Evolutionary conservation across 345 rosid genomes (phyloP).

Genomic region (Turnera subulata): DNA sequence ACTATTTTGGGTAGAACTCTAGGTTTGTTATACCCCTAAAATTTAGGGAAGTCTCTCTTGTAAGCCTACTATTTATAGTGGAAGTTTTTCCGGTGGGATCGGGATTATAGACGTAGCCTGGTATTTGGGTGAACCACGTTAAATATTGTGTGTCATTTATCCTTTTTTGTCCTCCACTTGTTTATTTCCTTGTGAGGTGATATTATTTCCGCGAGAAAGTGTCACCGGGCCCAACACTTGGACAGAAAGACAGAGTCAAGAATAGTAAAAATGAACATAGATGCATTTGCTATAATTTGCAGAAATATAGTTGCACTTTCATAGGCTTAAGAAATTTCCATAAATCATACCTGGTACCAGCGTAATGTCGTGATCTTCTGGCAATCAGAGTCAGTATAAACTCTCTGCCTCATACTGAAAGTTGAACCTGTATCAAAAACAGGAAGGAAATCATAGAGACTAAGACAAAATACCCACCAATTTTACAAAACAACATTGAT

Average conservation of each 20-base stretch:
- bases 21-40: no score
- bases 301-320: neutral
- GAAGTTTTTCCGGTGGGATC: no score
- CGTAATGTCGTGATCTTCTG: constrained; percentile 90
- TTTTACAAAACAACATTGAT: neutral
- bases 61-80: no score
- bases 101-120: no score
- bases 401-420: constrained; percentile 55
- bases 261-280: neutral
- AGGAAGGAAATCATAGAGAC: constrained; percentile 9
- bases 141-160: no score
- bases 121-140: no score
- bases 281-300: neutral
- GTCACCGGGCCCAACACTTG: no score
- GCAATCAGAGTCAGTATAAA: constrained; percentile 74
- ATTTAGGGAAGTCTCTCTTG: no score
- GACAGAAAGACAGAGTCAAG: neutral
- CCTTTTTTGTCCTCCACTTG: no score
- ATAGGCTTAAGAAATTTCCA: neutral
- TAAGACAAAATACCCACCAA: neutral
- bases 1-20: no score
- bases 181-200: no score
- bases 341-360: constrained; percentile 92
- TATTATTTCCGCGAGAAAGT: no score
- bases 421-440: constrained; percentile 46